Base-by-base conservation (phyloP, 2,329 filamentous ascomycete genomes). In the Fusarium sp. region DNA sequence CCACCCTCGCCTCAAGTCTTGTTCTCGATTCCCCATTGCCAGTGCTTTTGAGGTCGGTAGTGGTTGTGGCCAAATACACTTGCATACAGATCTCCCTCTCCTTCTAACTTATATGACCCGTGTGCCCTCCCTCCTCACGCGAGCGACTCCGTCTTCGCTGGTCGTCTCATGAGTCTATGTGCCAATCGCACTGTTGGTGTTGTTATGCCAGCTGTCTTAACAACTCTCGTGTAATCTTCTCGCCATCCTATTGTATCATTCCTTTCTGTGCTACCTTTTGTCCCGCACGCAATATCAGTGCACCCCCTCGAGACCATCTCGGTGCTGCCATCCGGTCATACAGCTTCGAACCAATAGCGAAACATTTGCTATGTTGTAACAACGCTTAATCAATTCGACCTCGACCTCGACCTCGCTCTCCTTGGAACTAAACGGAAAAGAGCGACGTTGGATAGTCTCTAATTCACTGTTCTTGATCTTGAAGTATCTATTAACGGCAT, bases 61-160 rank as follows among this genome's bases (percentile, higher is more conserved):
- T 74, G 64, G 60, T 63, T 37, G 43, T 72, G 49, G 49, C 44
- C 67, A 61, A 63, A 59, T 68, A 67, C 71, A 44, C 37, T 44
- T 43, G 30, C 42, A 58, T 56, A 59, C 47, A 73, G 43, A 68
- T 75, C 67, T 76, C 67, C 70, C 60, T 64, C 60, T 56, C 46
- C 59, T 53, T 46, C 63, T 74, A 78, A 75, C 78, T 81, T 77
- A 77, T 80, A 81, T 80, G 73, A 37, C 67, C 77, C 64, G 60
- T 64, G 49, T 67, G 47, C 78, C 79, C 77, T 75, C 77, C 23
- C 75, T 68, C 69, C 59, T 66, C 71, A 68, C 72, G 65, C 70
- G 76, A 65, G 68, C 43, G 63, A 59, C 46, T 40, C 58, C 52
- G 52, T 64, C 40, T 64, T 69, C 49, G 59, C 58, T 68, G 60